Base-by-base conservation (phyloP, 1,284 basidiomycete species). In the Trichosporon sp. region DNA sequence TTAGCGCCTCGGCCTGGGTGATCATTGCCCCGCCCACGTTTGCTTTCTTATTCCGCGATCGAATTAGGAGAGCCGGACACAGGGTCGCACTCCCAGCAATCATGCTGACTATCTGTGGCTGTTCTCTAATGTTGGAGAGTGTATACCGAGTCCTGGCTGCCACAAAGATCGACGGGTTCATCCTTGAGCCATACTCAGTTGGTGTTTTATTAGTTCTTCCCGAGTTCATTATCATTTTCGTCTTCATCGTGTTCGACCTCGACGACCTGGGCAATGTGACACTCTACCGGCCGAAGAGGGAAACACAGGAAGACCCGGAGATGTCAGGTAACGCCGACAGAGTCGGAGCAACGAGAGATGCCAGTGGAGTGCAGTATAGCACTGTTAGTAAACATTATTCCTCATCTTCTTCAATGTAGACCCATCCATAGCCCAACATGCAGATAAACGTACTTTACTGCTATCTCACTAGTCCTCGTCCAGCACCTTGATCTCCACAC, bases 161-260 rank as follows among this genome's bases (percentile, higher is more conserved):
- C 13, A 34, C 44, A 11, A 4, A 6, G 8, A 27, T 46, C 3
- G 21, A 14, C 6, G 65, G 65, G 1, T 66, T 52, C 34, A 54
- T 60, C 16, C 27, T 57, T 6, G 25, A 27, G 10, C 29, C 58
- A 19, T 9, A 16, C 2, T 58, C 65, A 0, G 23, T 66, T n/a
- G 44, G 60, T 21, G 44, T 60, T 3, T 14, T 66, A 25, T 40
- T 66, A 16, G 52, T 66, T 9, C 56, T 66, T 9, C 65, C 65
- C 31, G 65, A 66, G 34, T 10, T 49, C 23, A 8, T 66, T 21
- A 34, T 63, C 5, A 54, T 65, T 3, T 14, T 56, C 5, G 4
- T 52, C 3, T 44, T 57, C n/a, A 16, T 31, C 4, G 25, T 27
- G 14, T 29, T 60, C 10, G 34, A 60, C 58, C 23, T 63, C 19